Conservation (phyloP, 1,139 yeast genomes). For the Kodamaea arcana region DNA sequence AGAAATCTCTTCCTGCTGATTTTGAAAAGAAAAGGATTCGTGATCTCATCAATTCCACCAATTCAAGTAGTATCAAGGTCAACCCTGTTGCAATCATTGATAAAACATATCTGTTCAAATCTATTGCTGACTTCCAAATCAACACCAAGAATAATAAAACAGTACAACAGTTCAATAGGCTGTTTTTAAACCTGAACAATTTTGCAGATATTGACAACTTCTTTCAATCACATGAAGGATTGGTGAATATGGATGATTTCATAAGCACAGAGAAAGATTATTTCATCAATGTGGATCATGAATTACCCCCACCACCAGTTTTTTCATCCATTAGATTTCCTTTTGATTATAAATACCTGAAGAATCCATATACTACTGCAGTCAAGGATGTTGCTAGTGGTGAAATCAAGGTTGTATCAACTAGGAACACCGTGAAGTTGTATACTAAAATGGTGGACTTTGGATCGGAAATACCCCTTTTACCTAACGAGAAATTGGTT, state of each 20-base stretch:
- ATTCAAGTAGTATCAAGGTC: slow-evolving; percentile 32
- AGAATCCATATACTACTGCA: slow-evolving; percentile 49
- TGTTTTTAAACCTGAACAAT: slow-evolving; percentile 23
- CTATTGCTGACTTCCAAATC: slow-evolving; percentile 85
- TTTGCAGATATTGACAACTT: slow-evolving; percentile 37
- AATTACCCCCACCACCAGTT: slow-evolving; percentile 83
- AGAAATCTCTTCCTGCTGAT: slow-evolving; percentile 38
- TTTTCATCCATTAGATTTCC: slow-evolving; percentile 77
- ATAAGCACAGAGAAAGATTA: slow-evolving; percentile 14
- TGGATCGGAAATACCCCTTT: slow-evolving; percentile 25
- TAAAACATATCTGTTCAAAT: slow-evolving; percentile 73
- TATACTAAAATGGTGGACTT: slow-evolving; percentile 44
- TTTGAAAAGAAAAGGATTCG: slow-evolving; percentile 48
- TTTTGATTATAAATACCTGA: slow-evolving; percentile 51
- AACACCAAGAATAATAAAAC: slow-evolving; percentile 55
- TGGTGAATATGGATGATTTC: slow-evolving; percentile 32
- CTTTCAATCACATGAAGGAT: slow-evolving; percentile 35
- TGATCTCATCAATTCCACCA: slow-evolving; percentile 31
- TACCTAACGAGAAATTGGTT: slow-evolving; percentile 35
- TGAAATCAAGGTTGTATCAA: slow-evolving; percentile 38
- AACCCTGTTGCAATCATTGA: slow-evolving; percentile 68
- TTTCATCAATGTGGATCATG: slow-evolving; percentile 47
- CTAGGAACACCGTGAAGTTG: slow-evolving; percentile 37
- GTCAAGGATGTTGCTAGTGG: slow-evolving; percentile 66
- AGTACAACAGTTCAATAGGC: slow-evolving; percentile 29